Percentiles rank a stretch among this genome's conserved stretches.
phyloP scores from a whole-genome alignment of 352 stramenopile species.

The Phytophthora capsici region DNA sequence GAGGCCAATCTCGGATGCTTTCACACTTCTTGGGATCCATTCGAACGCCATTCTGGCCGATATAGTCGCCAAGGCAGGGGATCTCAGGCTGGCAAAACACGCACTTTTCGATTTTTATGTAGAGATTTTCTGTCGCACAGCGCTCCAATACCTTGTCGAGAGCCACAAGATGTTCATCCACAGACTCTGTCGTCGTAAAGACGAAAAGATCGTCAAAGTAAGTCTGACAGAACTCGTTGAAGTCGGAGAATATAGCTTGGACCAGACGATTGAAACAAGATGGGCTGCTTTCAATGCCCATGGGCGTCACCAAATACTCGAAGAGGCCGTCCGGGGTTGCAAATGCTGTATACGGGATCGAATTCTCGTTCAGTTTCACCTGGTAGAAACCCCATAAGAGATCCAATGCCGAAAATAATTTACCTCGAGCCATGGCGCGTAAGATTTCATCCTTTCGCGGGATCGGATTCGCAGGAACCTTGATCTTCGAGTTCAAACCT shows the following conservation, averaged over 20 bases:
- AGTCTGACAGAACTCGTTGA: too few relatives aligned
- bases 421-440: not conserved
- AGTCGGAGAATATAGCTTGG: too few relatives aligned
- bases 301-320: too few relatives aligned
- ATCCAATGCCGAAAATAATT: slow-evolving; percentile 10
- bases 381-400: slow-evolving; percentile 12
- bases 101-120: too few relatives aligned
- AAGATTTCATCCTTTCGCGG: slow-evolving; percentile 17
- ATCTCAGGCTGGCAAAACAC: too few relatives aligned
- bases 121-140: too few relatives aligned
- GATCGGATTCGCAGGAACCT: slow-evolving; percentile 5
- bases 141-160: too few relatives aligned
- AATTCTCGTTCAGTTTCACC: not conserved
- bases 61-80: slow-evolving; percentile 1
- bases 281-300: too few relatives aligned
- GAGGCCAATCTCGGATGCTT: slow-evolving; percentile 12
- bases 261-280: too few relatives aligned
- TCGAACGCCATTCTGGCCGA: slow-evolving; percentile 3
- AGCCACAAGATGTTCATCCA: too few relatives aligned
- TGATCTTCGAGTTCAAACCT: not conserved
- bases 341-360: slow-evolving; percentile 7
- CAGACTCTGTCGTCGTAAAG: too few relatives aligned
- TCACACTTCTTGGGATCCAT: slow-evolving; percentile 25
- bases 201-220: too few relatives aligned
- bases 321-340: slow-evolving; percentile 11